Evolutionary conservation across 495 filamentous ascomycete genomes (phyloP).

Genomic region (Annulohypoxylon stygium): DNA sequence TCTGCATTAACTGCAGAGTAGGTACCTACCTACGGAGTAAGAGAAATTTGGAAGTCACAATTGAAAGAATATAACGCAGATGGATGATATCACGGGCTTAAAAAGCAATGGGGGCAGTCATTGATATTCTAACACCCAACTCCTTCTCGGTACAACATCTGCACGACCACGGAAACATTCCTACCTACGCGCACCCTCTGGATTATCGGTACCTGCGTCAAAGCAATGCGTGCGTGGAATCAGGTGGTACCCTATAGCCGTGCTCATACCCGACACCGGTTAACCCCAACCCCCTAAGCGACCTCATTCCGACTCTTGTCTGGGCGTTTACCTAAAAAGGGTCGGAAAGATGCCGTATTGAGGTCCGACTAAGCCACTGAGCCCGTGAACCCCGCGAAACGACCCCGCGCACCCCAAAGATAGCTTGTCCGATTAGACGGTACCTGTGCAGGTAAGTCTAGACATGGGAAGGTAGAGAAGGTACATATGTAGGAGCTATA

Average conservation of each 20-base stretch:
- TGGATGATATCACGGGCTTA: neutral
- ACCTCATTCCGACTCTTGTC: conserved; percentile 9
- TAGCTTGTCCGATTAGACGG: conserved; percentile 21
- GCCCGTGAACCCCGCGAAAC: conserved; percentile 29
- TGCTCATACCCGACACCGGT: conserved; percentile 24
- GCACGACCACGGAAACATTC: neutral
- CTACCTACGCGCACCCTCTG: neutral
- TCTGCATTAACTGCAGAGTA: no score
- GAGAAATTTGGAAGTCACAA: no score
- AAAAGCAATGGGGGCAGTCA: conserved; percentile 5
- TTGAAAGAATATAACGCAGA: neutral
- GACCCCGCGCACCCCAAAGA: conserved; percentile 34
- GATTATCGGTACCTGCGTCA: conserved; percentile 6
- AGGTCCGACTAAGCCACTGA: conserved; percentile 13
- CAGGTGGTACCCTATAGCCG: conserved; percentile 12
- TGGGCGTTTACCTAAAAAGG: conserved; percentile 7
- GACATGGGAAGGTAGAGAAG: neutral
- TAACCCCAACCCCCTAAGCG: conserved; percentile 7
- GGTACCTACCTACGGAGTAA: no score
- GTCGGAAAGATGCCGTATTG: conserved; percentile 28
- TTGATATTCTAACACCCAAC: neutral
- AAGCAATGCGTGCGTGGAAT: neutral
- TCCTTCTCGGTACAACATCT: neutral
- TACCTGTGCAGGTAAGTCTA: neutral
- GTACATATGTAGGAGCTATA: neutral